Conservation (phyloP, 176 grass and related monocot genomes). For the Paspalum vaginatum region DNA sequence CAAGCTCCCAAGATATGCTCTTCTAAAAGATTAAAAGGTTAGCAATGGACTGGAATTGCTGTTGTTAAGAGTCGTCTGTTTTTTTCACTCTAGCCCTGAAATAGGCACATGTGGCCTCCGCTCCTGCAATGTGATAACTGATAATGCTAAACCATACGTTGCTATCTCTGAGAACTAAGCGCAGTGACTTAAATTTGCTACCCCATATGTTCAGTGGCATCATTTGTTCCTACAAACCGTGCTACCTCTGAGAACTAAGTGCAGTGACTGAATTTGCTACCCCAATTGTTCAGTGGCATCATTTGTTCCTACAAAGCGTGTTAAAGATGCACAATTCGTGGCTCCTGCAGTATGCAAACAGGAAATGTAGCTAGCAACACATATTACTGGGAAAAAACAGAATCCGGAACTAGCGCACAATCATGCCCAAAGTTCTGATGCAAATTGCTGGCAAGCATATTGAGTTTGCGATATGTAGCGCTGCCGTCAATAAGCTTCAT, state of each 20-base stretch:
- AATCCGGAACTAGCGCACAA: neutral
- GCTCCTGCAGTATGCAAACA: neutral
- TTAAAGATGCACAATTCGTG: neutral
- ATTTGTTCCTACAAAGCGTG: neutral
- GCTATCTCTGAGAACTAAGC: neutral
- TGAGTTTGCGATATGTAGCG: neutral
- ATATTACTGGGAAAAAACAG: neutral
- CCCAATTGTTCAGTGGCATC: neutral
- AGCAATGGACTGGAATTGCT: neutral
- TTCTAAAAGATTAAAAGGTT: neutral
- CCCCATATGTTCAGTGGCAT: too few species aligned
- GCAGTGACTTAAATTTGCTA: too few species aligned
- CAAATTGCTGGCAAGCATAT: neutral
- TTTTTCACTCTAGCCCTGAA: neutral
- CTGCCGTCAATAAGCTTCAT: neutral
- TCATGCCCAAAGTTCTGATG: neutral
- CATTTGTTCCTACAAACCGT: too few species aligned
- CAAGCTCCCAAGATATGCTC: neutral
- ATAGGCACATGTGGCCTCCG: neutral
- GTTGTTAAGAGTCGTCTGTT: neutral
- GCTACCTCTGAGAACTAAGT: too few species aligned
- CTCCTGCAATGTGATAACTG: neutral
- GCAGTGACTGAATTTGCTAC: neutral
- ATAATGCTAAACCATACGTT: neutral
- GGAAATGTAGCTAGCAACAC: neutral